These are phyloP conservation scores for Pseudocercospora musae DNA, from an alignment of 2,329 filamentous ascomycete genomes.

Conservation along the genomic window DNA sequence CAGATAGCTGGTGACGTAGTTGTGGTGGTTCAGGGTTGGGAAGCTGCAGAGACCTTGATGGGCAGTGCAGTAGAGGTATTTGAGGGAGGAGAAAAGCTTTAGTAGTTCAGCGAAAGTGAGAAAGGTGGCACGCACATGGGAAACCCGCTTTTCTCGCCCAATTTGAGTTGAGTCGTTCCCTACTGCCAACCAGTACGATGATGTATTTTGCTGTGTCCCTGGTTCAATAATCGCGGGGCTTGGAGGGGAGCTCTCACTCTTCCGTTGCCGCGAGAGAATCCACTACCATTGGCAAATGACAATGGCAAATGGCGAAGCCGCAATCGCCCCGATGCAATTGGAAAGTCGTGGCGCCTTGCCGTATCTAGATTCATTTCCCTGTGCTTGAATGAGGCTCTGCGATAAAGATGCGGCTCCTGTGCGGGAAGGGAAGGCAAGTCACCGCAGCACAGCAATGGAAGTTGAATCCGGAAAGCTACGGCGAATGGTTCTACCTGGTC, in stretches of 20 bases:
- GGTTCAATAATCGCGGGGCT: background rate
- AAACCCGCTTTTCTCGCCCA: slow-evolving; percentile 6
- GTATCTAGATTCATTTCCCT: slow-evolving; percentile 2
- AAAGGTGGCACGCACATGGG: background rate
- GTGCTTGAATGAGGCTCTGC: slow-evolving; percentile 1
- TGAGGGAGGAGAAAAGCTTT: background rate
- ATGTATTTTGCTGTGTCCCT: background rate
- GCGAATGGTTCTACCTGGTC: background rate
- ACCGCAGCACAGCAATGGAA: background rate
- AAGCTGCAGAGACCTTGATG: slow-evolving; percentile 4
- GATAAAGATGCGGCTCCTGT: slow-evolving; percentile 2
- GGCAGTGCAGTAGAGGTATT: background rate
- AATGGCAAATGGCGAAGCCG: slow-evolving; percentile 1
- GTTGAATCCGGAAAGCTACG: background rate
- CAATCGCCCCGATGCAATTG: slow-evolving; percentile 9
- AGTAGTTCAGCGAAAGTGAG: background rate
- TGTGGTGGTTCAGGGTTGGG: background rate
- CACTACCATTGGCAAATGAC: background rate
- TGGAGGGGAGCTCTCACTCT: slow-evolving; percentile 1
- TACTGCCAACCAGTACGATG: background rate
- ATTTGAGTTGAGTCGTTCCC: slow-evolving; percentile 13
- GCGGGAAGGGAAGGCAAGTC: background rate
- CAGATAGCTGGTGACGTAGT: background rate
- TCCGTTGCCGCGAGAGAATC: slow-evolving; percentile 1
- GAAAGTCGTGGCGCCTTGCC: slow-evolving; percentile 9